Evolutionary conservation across 352 stramenopile genomes (phyloP).

Genomic region (Globisporangium irregulare): DNA sequence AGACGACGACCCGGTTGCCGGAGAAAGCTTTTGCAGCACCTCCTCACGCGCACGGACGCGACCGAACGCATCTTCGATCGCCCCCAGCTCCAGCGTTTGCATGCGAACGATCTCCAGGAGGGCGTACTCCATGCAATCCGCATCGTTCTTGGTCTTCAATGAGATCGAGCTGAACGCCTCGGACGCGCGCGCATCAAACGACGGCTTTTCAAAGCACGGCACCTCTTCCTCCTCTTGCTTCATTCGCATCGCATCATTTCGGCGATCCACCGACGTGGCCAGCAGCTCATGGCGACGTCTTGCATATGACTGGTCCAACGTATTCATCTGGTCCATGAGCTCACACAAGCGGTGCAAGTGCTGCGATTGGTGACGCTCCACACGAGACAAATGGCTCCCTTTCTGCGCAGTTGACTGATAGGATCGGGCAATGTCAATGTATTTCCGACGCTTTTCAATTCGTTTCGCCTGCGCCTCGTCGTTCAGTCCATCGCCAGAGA

Average conservation of each 20-base stretch:
- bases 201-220: conserved; percentile 52
- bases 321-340: conserved; percentile 68
- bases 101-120: conserved; percentile 76
- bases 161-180: conserved; percentile 76
- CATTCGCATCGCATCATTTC: conserved; percentile 23
- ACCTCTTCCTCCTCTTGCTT: conserved; percentile 53
- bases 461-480: conserved; percentile 16
- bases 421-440: conserved; percentile 58
- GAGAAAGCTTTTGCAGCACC: conserved; percentile 24
- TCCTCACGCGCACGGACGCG: conserved; percentile 55
- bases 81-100: conserved; percentile 72
- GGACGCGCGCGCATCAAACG: conserved; percentile 65
- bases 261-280: conserved; percentile 26
- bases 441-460: conserved; percentile 58
- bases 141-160: conserved; percentile 62
- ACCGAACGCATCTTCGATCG: conserved; percentile 71
- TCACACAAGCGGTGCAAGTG: conserved; percentile 74
- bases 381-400: conserved; percentile 56
- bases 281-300: conserved; percentile 34
- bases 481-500: conserved; percentile 16
- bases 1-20: conserved; percentile 13
- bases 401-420: conserved; percentile 64
- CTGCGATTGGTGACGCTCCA: conserved; percentile 55
- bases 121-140: conserved; percentile 81
- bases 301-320: conserved; percentile 51